Conservation (phyloP, 208 protist genomes). For the Wallacemonas collosoma region DNA sequence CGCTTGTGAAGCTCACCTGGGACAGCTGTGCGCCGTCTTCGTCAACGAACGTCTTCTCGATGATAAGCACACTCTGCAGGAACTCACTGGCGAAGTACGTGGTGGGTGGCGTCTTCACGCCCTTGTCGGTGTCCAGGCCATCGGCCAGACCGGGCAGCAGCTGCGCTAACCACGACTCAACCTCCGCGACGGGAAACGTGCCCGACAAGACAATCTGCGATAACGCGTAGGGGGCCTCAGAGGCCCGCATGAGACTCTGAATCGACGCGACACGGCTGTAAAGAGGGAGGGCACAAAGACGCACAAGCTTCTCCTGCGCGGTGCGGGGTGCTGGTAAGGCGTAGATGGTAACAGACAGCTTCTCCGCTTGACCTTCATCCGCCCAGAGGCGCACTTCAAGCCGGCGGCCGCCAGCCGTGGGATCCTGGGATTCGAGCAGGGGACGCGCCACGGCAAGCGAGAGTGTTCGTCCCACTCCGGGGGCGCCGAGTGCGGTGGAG, state of each 20-base stretch:
- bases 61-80: conserved; percentile 41
- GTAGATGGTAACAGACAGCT: conserved; percentile 48
- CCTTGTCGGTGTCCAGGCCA: conserved; percentile 30
- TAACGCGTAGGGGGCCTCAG: conserved; percentile 30
- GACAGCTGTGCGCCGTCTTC: conserved; percentile 21
- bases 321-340: conserved; percentile 59
- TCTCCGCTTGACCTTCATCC: conserved; percentile 50
- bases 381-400: conserved; percentile 61
- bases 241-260: conserved; percentile 23
- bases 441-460: conserved; percentile 29
- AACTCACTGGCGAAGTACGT: conserved; percentile 58
- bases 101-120: conserved; percentile 21
- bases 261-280: conserved; percentile 57
- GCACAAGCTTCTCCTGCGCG: conserved; percentile 65
- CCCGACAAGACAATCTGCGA: conserved; percentile 59
- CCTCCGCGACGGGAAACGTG: conserved; percentile 43
- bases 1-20: conserved; percentile 40
- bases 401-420: conserved; percentile 27
- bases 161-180: conserved; percentile 63
- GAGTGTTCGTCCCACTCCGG: not conserved
- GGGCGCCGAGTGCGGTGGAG: not conserved
- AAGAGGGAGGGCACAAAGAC: conserved; percentile 62
- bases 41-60: conserved; percentile 35
- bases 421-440: conserved; percentile 25
- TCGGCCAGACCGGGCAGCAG: conserved; percentile 63